Base-by-base conservation (phyloP, 78 protist genomes). In the Goniomonas avonlea region DNA sequence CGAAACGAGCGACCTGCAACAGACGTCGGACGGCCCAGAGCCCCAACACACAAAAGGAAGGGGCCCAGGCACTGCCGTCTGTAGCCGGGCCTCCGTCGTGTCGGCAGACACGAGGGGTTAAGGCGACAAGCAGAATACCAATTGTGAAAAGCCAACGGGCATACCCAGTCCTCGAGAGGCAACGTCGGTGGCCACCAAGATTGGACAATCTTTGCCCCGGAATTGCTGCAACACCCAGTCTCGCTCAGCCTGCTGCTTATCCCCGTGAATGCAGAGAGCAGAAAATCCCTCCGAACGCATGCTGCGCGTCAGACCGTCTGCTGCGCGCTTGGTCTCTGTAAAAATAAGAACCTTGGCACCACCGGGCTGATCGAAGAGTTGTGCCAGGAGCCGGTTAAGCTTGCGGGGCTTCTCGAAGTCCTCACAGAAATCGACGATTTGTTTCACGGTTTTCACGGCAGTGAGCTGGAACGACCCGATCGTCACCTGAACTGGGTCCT, bases 181-280 rank as follows among this genome's bases (percentile, higher is more conserved):
- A 0, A 93, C 96, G 55, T 93, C 96, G 3, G 96, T 90, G 41
- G 94, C 95, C 5, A 92, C 81, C 70, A 94, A 20, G 48, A 94
- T 37, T 34, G 59, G 63, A 34, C 27, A 0, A 2, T 17, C 15
- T 65, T 90, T 91, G 25, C 39, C 5, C 37, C 81, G 47, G 88
- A 89, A 89, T 45, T 45, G 53, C 4, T 23, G 27, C 37, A 90
- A 29, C 9, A 83, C 89, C 60, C 73, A 32, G 43, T 91, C 93
- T 8, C 95, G 77, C 60, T 91, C 92, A n/a, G 2, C 7, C 74
- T 91, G 97, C 43, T 15, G 45, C 85, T 92, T 93, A 89, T 95
- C 97, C 37, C 98, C 98, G 88, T 97, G 99, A 66, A 97, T 88
- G 32, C 81, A 76, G n/a, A 82, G 40, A 0, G 91, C 90, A 5